Conservation (phyloP, 202 grass and related monocot species). For the Musa balbisiana region DNA sequence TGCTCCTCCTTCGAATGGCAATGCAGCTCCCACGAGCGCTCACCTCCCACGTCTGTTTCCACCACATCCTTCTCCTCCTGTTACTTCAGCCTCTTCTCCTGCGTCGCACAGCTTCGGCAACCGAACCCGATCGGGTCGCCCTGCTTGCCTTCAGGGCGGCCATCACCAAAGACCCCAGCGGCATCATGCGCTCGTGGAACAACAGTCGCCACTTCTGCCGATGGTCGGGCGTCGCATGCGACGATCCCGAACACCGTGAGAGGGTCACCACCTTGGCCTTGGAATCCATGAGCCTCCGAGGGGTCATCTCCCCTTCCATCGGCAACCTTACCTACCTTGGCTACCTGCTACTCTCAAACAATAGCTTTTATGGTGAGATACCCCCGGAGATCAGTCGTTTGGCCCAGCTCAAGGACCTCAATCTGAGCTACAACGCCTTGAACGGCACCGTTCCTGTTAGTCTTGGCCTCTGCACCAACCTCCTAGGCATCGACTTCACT, state of each 20-base stretch:
- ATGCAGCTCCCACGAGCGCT: not conserved
- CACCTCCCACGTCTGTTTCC: not conserved
- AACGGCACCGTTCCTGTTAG: not conserved
- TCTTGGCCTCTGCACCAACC: not conserved
- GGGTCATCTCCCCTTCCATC: not conserved
- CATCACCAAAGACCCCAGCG: not conserved
- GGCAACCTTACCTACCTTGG: conserved; percentile 1
- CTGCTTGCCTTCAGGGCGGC: conserved; percentile 5
- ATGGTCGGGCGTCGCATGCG: not conserved
- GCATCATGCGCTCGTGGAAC: conserved; percentile 1
- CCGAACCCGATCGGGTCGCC: not conserved
- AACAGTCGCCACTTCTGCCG: not conserved
- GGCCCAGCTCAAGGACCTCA: not conserved
- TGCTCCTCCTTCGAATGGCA: too few species aligned
- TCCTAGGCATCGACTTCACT: not conserved
- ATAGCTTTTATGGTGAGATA: not conserved
- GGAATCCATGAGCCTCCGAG: not conserved
- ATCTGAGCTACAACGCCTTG: not conserved
- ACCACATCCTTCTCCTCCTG: not conserved
- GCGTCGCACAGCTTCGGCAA: not conserved
- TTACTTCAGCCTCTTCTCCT: not conserved
- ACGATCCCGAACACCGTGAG: not conserved
- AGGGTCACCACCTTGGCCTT: not conserved
- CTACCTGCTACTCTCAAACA: not conserved
- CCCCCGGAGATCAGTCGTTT: not conserved